phyloP scores from a whole-genome alignment of 768 basidiomycete genomes.

The Panaeolus papilionaceus region DNA sequence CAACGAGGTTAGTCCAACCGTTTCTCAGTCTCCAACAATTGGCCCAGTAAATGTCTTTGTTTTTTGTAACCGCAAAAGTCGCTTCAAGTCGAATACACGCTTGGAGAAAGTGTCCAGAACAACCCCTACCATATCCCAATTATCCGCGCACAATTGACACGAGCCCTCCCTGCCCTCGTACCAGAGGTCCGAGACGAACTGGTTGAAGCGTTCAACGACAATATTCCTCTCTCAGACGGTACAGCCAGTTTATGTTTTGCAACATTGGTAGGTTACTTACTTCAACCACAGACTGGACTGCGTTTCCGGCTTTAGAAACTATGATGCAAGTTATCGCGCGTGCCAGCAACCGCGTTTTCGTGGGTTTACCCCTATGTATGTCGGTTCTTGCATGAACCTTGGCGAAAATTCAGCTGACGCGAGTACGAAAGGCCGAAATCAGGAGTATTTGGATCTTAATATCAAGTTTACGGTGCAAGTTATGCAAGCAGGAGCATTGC shows the following conservation, averaged over 20 bases:
- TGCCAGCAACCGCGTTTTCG: conserved; percentile 50
- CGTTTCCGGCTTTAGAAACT: conserved; percentile 31
- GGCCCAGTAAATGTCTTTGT: neutral
- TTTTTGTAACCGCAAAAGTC: conserved; percentile 23
- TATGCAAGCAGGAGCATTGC: conserved; percentile 17
- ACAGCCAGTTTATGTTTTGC: neutral
- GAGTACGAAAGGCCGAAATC: conserved; percentile 25
- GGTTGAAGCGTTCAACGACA: conserved; percentile 22
- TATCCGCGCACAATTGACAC: conserved; percentile 39
- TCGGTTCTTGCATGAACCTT: neutral
- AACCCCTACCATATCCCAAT: conserved; percentile 40
- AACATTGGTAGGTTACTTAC: neutral
- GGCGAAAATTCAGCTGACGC: neutral
- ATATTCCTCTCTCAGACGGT: conserved; percentile 18
- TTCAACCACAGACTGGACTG: conserved; percentile 44
- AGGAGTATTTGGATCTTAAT: conserved; percentile 27
- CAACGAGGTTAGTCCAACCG: conserved; percentile 35
- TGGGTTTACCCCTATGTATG: conserved; percentile 56
- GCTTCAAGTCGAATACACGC: conserved; percentile 40
- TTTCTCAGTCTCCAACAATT: neutral
- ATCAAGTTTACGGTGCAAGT: conserved; percentile 27
- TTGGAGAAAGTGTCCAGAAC: conserved; percentile 33
- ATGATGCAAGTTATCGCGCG: conserved; percentile 45
- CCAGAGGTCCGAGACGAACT: conserved; percentile 36
- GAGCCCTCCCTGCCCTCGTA: conserved; percentile 32